Percentiles rank a stretch among this genome's conserved stretches.
Conservation (phyloP, 2,329 filamentous ascomycete genomes). For the Epichloe coenophiala region DNA sequence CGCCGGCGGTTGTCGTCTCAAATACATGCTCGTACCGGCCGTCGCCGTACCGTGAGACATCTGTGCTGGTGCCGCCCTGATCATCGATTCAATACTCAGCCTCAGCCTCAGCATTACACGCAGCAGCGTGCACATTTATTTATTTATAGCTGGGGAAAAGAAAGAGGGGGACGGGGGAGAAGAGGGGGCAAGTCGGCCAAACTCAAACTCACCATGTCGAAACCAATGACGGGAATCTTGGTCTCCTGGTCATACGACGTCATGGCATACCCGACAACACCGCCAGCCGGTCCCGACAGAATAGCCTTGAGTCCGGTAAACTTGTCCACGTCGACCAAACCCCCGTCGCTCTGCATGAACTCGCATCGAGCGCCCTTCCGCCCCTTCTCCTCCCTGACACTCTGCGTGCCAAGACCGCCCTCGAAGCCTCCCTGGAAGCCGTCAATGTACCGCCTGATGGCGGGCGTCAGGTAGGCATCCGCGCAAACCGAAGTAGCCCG, state of each 20-base stretch:
- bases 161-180: not conserved
- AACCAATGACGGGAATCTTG: slow-evolving; percentile 58
- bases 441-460: slow-evolving; percentile 22
- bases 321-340: slow-evolving; percentile 38
- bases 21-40: slow-evolving; percentile 36
- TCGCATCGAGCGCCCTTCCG: slow-evolving; percentile 46
- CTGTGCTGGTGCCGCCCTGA: slow-evolving; percentile 53
- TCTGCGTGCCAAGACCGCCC: slow-evolving; percentile 32
- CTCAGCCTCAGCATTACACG: no score
- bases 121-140: no score
- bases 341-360: slow-evolving; percentile 56
- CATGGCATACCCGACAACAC: slow-evolving; percentile 62
- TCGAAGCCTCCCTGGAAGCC: slow-evolving; percentile 23
- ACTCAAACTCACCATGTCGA: slow-evolving; percentile 39
- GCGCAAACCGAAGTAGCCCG: slow-evolving; percentile 29
- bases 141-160: not conserved
- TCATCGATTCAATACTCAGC: not conserved
- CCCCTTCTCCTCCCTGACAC: slow-evolving; percentile 47
- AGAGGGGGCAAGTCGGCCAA: not conserved
- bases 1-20: slow-evolving; percentile 64
- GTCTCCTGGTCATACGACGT: slow-evolving; percentile 58
- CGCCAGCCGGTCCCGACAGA: slow-evolving; percentile 61
- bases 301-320: slow-evolving; percentile 60
- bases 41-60: slow-evolving; percentile 52
- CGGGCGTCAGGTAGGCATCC: slow-evolving; percentile 30